Conservation (phyloP, 2,329 filamentous ascomycete species). For the Fusarium pseudocircinatum region DNA sequence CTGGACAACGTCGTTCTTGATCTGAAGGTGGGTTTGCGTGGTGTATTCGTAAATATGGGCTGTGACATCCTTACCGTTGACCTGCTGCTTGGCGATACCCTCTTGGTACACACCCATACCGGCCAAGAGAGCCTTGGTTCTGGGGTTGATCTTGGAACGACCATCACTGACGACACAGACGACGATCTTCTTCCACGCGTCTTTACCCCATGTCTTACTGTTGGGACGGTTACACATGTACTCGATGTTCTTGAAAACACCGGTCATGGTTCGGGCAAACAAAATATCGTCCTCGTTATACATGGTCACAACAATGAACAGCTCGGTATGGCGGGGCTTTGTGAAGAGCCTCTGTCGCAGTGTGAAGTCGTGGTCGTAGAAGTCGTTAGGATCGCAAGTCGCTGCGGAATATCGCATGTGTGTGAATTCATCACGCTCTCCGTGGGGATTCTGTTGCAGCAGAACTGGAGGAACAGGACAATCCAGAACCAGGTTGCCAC, state of each 20-base stretch:
- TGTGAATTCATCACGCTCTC: slow-evolving; percentile 90
- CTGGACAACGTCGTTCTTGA: slow-evolving; percentile 89
- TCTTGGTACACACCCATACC: slow-evolving; percentile 98
- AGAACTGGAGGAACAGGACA: slow-evolving; percentile 92
- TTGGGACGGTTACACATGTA: slow-evolving; percentile 94
- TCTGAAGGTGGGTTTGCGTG: slow-evolving; percentile 83
- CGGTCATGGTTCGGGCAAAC: slow-evolving; percentile 94
- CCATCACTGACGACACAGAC: slow-evolving; percentile 98
- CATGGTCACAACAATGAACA: slow-evolving; percentile 98
- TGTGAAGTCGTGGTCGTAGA: slow-evolving; percentile 90
- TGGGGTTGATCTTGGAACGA: slow-evolving; percentile 93
- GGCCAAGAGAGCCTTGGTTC: slow-evolving; percentile 88
- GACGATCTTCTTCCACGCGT: slow-evolving; percentile 99
- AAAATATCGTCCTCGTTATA: slow-evolving; percentile 99
- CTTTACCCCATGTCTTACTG: slow-evolving; percentile 98
- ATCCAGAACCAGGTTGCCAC: slow-evolving; percentile 95
- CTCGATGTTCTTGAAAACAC: slow-evolving; percentile 98
- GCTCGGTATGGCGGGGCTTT: slow-evolving; percentile 89
- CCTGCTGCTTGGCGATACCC: slow-evolving; percentile 97
- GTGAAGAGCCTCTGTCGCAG: slow-evolving; percentile 91
- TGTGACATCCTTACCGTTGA: slow-evolving; percentile 95
- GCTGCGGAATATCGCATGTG: slow-evolving; percentile 95
- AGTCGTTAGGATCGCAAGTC: slow-evolving; percentile 90
- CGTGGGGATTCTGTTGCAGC: slow-evolving; percentile 87
- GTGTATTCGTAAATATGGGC: slow-evolving; percentile 98